Conservation (phyloP, 495 filamentous ascomycete species). For the Extremus antarcticus region DNA sequence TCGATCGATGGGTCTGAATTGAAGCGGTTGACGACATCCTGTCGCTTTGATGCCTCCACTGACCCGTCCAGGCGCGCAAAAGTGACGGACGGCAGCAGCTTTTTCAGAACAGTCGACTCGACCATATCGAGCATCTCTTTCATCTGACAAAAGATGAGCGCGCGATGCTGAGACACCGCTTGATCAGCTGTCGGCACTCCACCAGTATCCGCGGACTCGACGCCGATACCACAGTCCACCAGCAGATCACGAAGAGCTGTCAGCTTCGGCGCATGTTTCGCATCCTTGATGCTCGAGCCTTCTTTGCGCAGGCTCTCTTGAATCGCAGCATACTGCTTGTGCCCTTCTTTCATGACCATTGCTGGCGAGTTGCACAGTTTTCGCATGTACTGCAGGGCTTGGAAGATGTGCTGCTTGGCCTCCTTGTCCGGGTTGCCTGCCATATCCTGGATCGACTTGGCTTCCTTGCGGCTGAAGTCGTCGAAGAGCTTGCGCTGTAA, state of each 20-base stretch:
- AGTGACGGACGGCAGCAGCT: slow-evolving; percentile 73
- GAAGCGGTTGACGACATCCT: slow-evolving; percentile 97
- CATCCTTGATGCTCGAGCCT: slow-evolving; percentile 64
- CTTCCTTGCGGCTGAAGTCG: slow-evolving; percentile 87
- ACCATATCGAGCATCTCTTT: slow-evolving; percentile 99
- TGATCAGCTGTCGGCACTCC: slow-evolving; percentile 53
- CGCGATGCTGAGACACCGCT: slow-evolving; percentile 88
- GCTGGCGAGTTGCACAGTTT: slow-evolving; percentile 97
- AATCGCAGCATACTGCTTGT: slow-evolving; percentile 80
- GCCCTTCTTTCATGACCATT: slow-evolving; percentile 83
- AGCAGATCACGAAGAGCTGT: slow-evolving; percentile 79
- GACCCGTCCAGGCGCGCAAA: slow-evolving; percentile 85
- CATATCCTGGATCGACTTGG: slow-evolving; percentile 67
- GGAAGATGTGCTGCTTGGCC: slow-evolving; percentile 97
- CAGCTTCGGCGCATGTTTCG: slow-evolving; percentile 84
- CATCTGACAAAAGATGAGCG: slow-evolving; percentile 97
- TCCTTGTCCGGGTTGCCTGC: slow-evolving; percentile 71
- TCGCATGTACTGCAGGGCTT: slow-evolving; percentile 97
- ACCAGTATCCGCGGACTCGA: slow-evolving; percentile 37
- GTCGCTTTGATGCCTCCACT: slow-evolving; percentile 79
- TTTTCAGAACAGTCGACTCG: slow-evolving; percentile 77
- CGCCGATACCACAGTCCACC: slow-evolving; percentile 89
- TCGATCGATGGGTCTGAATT: slow-evolving; percentile 96
- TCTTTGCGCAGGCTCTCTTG: slow-evolving; percentile 60
- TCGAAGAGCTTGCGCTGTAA: slow-evolving; percentile 91